Base-by-base conservation (phyloP, 1,284 basidiomycete genomes). In the Anthracocystis panici-leucophaei region DNA sequence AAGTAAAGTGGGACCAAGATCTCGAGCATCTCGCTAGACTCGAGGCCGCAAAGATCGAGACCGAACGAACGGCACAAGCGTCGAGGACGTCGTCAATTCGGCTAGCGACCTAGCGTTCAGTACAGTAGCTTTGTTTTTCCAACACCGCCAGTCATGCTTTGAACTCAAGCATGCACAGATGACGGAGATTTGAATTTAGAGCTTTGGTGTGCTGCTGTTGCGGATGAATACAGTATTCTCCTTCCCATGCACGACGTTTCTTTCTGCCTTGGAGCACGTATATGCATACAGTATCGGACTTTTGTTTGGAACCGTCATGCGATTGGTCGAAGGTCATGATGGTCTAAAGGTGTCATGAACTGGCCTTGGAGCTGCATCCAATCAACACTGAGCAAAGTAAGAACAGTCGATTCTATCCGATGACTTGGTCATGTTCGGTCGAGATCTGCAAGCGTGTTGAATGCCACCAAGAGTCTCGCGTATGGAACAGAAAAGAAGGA, bases 21-120 rank as follows among this genome's bases (percentile, higher is more conserved):
- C 27, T 18, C 25, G 46, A 48, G 46, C 27, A n/a, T 16, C n/a
- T 48, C 25, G 27, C 27, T 18, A 48, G 27, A 25, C 14, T 16
- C 6, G 25, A 4, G 27, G 49, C 49, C n/a, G n/a, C 20, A 7
- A 3, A 35, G 49, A 50, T 50, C 49, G 49, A 50, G 49, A 50
- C 35, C 35, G 35, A 12, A 21, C 27, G n/a, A 20, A 14, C 18
- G 48, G 48, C 16, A 25, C 46, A 48, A 48, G n/a, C 25, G 46
- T 48, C 27, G 3, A 27, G 25, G 14, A 18, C 27, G n/a, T 48
- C 46, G 4, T 48, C 46, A 8, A 9, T 48, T 31, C 49, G 31
- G 49, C 49, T 21, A 50, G 29, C 46, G 16, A 48, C 21, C 45
- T n/a, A 50, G 48, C 48, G 20, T 18, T 9, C 10, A 21, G 42